Conservation (phyloP, 176 grass and related monocot genomes). For the Phoenix roebelenii region DNA sequence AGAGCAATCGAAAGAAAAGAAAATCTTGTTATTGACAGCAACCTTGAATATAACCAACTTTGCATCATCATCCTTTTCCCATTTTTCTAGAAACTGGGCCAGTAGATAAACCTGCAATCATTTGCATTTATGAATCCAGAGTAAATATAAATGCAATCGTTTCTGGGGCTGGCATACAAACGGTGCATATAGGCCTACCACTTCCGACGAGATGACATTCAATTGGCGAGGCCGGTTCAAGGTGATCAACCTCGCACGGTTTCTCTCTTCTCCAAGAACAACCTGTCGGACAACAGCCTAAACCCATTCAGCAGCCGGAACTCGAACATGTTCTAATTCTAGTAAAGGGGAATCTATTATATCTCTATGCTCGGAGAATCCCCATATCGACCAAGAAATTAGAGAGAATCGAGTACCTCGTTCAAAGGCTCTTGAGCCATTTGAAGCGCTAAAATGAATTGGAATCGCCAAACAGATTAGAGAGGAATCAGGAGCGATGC, state of each 20-base stretch:
- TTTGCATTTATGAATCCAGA: not conserved
- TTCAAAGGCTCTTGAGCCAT: constrained; percentile 47
- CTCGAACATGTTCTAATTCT: no score
- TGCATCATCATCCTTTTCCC: constrained; percentile 82
- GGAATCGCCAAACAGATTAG: no score
- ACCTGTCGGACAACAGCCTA: constrained; percentile 23
- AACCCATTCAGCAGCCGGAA: no score
- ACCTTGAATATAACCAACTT: constrained; percentile 89
- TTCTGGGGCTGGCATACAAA: no score
- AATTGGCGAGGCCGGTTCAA: constrained; percentile 91
- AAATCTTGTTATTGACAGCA: not conserved
- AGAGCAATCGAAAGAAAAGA: not conserved
- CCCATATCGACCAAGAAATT: not conserved
- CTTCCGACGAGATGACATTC: constrained; percentile 66
- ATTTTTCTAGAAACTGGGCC: constrained; percentile 73
- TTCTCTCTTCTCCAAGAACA: constrained; percentile 62
- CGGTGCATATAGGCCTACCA: constrained; percentile 31
- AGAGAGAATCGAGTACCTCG: constrained; percentile 30
- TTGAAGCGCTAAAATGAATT: no score
- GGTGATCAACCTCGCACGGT: constrained; percentile 47
- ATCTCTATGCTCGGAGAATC: no score
- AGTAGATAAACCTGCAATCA: constrained; percentile 61
- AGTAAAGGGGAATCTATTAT: no score
- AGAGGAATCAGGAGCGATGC: no score
- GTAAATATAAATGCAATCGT: no score